phyloP scores from a whole-genome alignment of 352 stramenopile genomes.

The Phytophthora podocarpi region DNA sequence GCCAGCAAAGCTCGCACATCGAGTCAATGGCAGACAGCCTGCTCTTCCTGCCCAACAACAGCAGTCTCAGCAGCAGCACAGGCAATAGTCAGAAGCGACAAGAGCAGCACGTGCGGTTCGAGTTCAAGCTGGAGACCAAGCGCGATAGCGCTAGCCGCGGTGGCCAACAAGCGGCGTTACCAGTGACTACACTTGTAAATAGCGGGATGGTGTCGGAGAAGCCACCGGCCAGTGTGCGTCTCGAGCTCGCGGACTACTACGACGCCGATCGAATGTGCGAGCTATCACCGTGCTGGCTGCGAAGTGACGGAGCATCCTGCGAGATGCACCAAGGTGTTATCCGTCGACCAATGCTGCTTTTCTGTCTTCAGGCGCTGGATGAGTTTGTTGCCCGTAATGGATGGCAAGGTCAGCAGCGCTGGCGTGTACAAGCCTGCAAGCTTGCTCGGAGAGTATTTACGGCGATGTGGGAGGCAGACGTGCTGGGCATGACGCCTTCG shows the following conservation, averaged over 20 bases:
- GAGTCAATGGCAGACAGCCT: conserved; percentile 66
- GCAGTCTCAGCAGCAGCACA: conserved; percentile 7
- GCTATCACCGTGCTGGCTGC: conserved; percentile 64
- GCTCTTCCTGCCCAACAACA: conserved; percentile 46
- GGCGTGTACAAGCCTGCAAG: conserved; percentile 53
- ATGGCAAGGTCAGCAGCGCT: conserved; percentile 38
- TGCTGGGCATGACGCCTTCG: conserved; percentile 16
- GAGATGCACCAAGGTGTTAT: conserved; percentile 42
- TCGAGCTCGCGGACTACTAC: conserved; percentile 74
- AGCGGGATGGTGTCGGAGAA: conserved; percentile 26
- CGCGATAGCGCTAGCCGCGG: background rate
- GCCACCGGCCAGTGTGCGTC: background rate
- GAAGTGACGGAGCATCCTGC: conserved; percentile 41
- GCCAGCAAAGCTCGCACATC: conserved; percentile 46
- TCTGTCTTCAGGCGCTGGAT: conserved; percentile 75
- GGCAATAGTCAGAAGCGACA: conserved; percentile 17
- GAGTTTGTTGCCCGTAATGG: conserved; percentile 62
- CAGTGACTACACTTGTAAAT: conserved; percentile 45
- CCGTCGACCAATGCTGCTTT: conserved; percentile 66
- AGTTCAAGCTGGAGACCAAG: conserved; percentile 24
- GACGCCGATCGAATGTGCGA: conserved; percentile 72
- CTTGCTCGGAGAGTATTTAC: conserved; percentile 63
- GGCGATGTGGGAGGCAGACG: conserved; percentile 55
- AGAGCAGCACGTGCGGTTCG: conserved; percentile 21
- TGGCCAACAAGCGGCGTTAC: conserved; percentile 17